These are phyloP conservation scores for fission yeast (Schizosaccharomyces pombe) DNA, from an alignment of 805 yeast species.

Conservation along the genomic window DNA sequence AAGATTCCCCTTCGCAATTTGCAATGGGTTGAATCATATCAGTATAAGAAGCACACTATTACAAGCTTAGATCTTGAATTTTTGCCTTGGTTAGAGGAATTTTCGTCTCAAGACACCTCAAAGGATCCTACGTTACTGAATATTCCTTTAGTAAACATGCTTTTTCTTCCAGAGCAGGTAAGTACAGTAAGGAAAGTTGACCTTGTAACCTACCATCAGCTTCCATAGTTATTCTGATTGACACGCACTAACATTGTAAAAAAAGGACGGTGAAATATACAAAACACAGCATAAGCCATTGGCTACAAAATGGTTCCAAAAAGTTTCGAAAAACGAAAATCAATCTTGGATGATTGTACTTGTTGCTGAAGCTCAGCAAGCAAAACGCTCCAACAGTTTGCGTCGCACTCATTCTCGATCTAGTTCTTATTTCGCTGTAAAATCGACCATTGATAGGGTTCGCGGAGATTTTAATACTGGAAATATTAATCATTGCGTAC, in stretches of 20 bases:
- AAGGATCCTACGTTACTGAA: not conserved
- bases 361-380: not conserved
- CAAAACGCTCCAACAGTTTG: not conserved
- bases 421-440: not conserved
- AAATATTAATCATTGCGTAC: not conserved
- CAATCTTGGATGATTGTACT: not conserved
- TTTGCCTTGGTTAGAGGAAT: not conserved
- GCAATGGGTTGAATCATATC: constrained; percentile 1
- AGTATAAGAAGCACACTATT: not conserved
- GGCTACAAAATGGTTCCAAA: not conserved
- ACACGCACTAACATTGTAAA: not conserved
- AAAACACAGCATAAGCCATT: not conserved
- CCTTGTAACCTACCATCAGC: not conserved
- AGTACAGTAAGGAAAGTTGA: not conserved
- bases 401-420: not conserved
- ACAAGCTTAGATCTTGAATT: not conserved
- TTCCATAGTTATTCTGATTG: not conserved
- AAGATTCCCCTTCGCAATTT: not conserved
- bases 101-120: not conserved
- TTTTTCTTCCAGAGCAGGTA: not conserved
- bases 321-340: not conserved
- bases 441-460: not conserved
- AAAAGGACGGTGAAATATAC: not conserved
- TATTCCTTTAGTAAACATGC: not conserved
- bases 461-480: not conserved